Conservation (phyloP, 164 flowering plant species). For the Warburgia ugandensis region DNA sequence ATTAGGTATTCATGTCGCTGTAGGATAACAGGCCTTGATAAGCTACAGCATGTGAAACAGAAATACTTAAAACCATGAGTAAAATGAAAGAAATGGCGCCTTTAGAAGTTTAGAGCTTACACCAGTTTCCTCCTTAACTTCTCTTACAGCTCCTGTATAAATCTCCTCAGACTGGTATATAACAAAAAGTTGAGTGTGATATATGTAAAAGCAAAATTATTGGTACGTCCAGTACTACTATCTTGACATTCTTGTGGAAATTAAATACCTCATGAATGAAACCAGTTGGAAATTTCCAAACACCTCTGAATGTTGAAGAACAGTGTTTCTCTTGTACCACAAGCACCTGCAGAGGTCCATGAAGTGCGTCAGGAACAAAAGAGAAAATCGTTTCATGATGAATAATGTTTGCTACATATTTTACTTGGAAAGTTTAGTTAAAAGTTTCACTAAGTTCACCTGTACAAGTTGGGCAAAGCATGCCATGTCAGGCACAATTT, state of each 20-base stretch:
- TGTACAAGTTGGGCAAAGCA: no score
- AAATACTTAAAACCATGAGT: not conserved
- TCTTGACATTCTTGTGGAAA: not conserved
- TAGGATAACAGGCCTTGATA: not conserved
- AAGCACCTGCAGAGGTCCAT: conserved; percentile 48
- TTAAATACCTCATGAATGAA: conserved; percentile 60
- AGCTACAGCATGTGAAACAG: not conserved
- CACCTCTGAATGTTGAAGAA: conserved; percentile 35
- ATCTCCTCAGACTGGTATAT: conserved; percentile 75
- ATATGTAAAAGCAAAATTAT: not conserved
- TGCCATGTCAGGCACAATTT: no score
- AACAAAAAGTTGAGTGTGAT: not conserved
- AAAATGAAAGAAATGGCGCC: not conserved
- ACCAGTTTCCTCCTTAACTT: conserved; percentile 93
- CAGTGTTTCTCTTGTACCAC: conserved; percentile 86
- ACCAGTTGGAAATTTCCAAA: conserved; percentile 93
- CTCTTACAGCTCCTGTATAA: conserved; percentile 72
- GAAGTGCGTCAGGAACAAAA: not conserved
- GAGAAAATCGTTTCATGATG: not conserved
- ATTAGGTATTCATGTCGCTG: not conserved
- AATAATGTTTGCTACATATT: not conserved
- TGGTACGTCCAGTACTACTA: not conserved
- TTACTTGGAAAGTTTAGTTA: no score
- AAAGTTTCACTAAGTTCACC: no score
- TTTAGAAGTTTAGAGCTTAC: conserved; percentile 31